Percentiles rank a stretch among this genome's conserved stretches.
Evolutionary conservation across 2,329 filamentous ascomycete species (phyloP).

Genomic region (Penicillium sp.): DNA sequence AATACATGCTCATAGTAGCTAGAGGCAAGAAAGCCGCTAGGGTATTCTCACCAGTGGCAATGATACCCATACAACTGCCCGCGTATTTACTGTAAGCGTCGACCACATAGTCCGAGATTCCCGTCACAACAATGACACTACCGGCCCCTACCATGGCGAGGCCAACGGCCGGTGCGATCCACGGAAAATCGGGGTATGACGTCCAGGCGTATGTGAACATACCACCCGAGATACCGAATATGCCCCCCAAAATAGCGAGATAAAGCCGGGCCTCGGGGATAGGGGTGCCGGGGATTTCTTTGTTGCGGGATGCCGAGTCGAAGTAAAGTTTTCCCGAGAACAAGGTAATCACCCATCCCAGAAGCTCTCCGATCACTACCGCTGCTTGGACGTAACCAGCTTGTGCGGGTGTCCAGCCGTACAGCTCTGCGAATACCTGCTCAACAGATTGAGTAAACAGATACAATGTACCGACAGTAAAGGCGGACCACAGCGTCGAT

Average conservation of each 20-base stretch:
- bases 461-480: conserved; percentile 47
- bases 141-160: conserved; percentile 43
- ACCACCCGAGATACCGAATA: conserved; percentile 38
- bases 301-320: conserved; percentile 38
- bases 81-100: conserved; percentile 53
- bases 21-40: conserved; percentile 48
- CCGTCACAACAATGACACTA: conserved; percentile 47
- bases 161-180: conserved; percentile 38
- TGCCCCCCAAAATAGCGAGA: conserved; percentile 38
- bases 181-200: conserved; percentile 32
- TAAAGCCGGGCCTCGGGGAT: conserved; percentile 49
- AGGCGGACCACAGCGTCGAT: conserved; percentile 47
- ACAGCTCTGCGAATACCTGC: conserved; percentile 41
- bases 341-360: conserved; percentile 40
- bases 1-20: conserved; percentile 43
- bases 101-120: conserved; percentile 51
- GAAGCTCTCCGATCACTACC: conserved; percentile 43
- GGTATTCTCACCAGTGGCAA: conserved; percentile 46
- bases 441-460: conserved; percentile 46
- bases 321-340: conserved; percentile 33
- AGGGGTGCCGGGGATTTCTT: conserved; percentile 39
- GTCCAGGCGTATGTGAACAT: conserved; percentile 43
- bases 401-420: conserved; percentile 30
- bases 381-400: conserved; percentile 44
- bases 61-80: conserved; percentile 48